phyloP scores from a whole-genome alignment of 2,329 filamentous ascomycete species.

The Colletotrichum lini region DNA sequence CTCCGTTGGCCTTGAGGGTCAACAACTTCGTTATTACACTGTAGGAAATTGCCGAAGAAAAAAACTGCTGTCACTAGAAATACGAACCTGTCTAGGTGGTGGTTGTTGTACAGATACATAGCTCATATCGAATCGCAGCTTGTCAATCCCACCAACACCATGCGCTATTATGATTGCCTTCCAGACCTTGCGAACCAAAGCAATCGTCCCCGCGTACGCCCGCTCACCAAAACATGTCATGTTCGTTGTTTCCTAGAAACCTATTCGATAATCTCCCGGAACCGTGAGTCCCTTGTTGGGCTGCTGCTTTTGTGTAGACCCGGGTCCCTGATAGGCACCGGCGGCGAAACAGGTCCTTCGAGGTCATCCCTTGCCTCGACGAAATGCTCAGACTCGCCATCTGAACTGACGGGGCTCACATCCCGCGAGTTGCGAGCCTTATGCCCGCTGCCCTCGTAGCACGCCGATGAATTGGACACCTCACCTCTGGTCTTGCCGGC shows the following conservation, averaged over 20 bases:
- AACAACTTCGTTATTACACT: neutral
- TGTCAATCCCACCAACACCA: neutral
- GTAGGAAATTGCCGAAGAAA: neutral
- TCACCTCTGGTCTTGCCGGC: slow-evolving; percentile 53
- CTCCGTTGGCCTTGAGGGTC: neutral
- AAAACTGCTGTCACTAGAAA: no score
- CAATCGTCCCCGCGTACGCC: neutral
- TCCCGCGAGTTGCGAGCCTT: slow-evolving; percentile 49
- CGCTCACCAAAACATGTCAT: neutral
- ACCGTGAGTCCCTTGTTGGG: slow-evolving; percentile 70
- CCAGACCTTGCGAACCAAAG: no score
- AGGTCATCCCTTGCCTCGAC: slow-evolving; percentile 61
- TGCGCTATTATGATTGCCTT: neutral
- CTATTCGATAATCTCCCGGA: slow-evolving; percentile 68
- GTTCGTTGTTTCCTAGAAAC: no score
- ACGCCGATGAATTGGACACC: slow-evolving; percentile 44
- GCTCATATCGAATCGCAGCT: neutral
- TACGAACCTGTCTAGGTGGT: neutral
- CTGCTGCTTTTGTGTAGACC: slow-evolving; percentile 60
- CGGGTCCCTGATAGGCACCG: slow-evolving; percentile 53
- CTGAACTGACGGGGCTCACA: slow-evolving; percentile 56
- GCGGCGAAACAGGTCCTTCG: slow-evolving; percentile 53
- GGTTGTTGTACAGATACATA: neutral
- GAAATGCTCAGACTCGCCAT: slow-evolving; percentile 48
- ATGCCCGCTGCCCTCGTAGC: slow-evolving; percentile 45